Evolutionary conservation across 1,284 basidiomycete species (phyloP).

Genomic region (Naganishia albida): DNA sequence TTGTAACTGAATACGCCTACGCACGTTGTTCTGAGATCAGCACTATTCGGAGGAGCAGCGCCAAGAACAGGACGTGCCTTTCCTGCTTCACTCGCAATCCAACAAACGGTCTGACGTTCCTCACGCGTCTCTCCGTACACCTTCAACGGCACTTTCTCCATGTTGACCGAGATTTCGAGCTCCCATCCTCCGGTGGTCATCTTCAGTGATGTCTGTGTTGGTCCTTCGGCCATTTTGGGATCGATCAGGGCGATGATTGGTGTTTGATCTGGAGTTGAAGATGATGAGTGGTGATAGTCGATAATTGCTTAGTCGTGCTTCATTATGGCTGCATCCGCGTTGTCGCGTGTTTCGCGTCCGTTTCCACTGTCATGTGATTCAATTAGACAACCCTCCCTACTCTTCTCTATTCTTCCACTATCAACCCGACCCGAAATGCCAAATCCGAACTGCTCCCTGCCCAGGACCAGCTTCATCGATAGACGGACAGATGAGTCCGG

Average conservation of each 20-base stretch:
- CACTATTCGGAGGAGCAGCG: not conserved
- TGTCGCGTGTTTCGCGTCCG: too few relatives aligned
- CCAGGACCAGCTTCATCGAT: not conserved
- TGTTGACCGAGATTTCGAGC: slow-evolving; percentile 4
- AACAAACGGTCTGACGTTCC: slow-evolving; percentile 4
- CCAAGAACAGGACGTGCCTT: not conserved
- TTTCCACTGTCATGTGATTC: too few relatives aligned
- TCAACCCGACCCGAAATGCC: not conserved
- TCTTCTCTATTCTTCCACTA: too few relatives aligned
- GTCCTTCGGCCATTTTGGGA: slow-evolving; percentile 1
- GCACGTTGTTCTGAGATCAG: not conserved
- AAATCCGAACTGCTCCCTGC: not conserved
- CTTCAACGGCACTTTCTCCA: slow-evolving; percentile 10
- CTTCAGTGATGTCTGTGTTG: slow-evolving; percentile 5
- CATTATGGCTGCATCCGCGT: too few relatives aligned
- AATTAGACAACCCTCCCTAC: too few relatives aligned
- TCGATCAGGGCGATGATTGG: not conserved
- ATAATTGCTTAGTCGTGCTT: too few relatives aligned
- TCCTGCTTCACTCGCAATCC: slow-evolving; percentile 10
- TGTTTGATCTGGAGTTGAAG: too few relatives aligned
- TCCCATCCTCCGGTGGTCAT: slow-evolving; percentile 6
- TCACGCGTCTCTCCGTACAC: slow-evolving; percentile 8
- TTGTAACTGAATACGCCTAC: slow-evolving; percentile 11
- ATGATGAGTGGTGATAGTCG: too few relatives aligned
- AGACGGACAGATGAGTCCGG: too few relatives aligned